These are phyloP conservation scores for Chiua virens DNA, from an alignment of 768 basidiomycete genomes.

Conservation along the genomic window DNA sequence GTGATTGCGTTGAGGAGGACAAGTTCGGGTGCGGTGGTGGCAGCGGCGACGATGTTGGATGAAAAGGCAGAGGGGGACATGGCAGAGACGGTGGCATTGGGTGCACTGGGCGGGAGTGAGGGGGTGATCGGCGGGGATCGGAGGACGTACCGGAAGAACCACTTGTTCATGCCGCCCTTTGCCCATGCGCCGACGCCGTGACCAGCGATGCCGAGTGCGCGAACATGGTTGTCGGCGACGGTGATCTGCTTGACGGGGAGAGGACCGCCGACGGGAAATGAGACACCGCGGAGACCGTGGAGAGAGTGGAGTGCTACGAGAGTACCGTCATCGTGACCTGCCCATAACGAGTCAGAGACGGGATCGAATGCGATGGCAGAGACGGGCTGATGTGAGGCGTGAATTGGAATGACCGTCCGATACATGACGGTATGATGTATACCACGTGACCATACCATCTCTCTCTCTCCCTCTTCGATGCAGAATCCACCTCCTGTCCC, in stretches of 20 bases:
- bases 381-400: constrained; percentile 43
- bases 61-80: constrained; percentile 50
- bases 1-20: constrained; percentile 73
- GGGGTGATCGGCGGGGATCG: background rate
- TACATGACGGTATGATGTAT: constrained; percentile 21
- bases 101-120: constrained; percentile 32
- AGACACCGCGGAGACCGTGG: constrained; percentile 65
- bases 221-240: constrained; percentile 77
- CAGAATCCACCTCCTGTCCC: constrained; percentile 34
- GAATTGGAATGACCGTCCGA: constrained; percentile 12
- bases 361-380: constrained; percentile 88
- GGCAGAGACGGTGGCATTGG: constrained; percentile 34
- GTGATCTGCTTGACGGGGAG: constrained; percentile 71
- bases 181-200: constrained; percentile 76
- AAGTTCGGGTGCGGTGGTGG: constrained; percentile 60
- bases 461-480: background rate
- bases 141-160: constrained; percentile 64
- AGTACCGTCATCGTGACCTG: constrained; percentile 70
- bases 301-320: constrained; percentile 68
- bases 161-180: constrained; percentile 84
- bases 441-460: constrained; percentile 14
- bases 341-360: constrained; percentile 87
- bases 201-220: constrained; percentile 58
- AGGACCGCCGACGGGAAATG: constrained; percentile 69
- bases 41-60: constrained; percentile 58